Percentiles rank a stretch among this genome's conserved stretches.
Evolutionary conservation across 768 basidiomycete species (phyloP).

Genomic region (Hericium rajendrae): DNA sequence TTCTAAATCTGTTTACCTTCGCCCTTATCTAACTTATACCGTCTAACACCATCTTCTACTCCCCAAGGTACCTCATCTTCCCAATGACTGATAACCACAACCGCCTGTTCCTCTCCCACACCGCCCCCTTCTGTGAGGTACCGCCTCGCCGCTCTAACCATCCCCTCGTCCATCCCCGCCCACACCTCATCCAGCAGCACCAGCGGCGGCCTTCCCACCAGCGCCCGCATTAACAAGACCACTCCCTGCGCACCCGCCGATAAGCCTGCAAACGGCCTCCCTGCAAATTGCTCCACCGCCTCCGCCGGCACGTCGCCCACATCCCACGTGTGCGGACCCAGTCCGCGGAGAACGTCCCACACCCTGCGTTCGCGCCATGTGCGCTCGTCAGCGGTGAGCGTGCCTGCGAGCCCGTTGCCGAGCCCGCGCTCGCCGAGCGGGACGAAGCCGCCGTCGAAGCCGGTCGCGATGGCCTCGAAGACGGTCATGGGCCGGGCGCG

Average conservation of each 20-base stretch:
- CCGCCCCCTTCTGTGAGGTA: constrained; percentile 47
- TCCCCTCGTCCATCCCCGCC: constrained; percentile 81
- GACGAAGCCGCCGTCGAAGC: constrained; percentile 81
- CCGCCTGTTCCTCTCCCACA: constrained; percentile 55
- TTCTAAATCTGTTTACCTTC: constrained; percentile 8
- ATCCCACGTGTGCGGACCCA: constrained; percentile 52
- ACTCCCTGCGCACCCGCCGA: constrained; percentile 70
- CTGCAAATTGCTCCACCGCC: constrained; percentile 32
- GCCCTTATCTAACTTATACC: constrained; percentile 27
- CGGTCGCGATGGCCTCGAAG: constrained; percentile 76
- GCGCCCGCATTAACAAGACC: constrained; percentile 76
- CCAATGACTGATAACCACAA: constrained; percentile 85
- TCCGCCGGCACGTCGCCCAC: constrained; percentile 1
- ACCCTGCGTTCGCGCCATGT: constrained; percentile 33
- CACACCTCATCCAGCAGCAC: constrained; percentile 88
- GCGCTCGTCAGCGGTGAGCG: constrained; percentile 27
- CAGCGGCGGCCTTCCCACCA: constrained; percentile 65
- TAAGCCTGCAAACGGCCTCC: constrained; percentile 49
- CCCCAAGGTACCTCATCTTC: constrained; percentile 87
- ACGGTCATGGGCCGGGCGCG: constrained; percentile 56
- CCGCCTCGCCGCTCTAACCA: constrained; percentile 53
- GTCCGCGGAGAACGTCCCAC: constrained; percentile 49
- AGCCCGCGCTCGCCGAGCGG: constrained; percentile 35
- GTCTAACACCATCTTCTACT: constrained; percentile 39
- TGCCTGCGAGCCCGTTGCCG: constrained; percentile 34